Evolutionary conservation across 2,329 filamentous ascomycete species (phyloP), one percentile per base, ranked within the genome.

Genomic region (Sphaerostilbella broomeana): DNA sequence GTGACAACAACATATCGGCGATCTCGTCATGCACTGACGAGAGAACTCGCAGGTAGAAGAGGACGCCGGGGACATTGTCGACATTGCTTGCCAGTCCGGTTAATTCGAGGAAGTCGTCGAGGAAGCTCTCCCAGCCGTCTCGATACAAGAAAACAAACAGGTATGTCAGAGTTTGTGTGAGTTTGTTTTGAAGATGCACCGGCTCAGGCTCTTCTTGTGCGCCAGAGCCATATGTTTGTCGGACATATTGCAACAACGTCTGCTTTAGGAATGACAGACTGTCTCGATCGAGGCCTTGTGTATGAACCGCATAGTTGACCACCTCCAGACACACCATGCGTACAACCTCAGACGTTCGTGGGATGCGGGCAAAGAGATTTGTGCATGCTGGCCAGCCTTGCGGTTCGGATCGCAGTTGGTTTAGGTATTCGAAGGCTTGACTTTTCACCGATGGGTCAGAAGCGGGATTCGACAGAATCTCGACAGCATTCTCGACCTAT

Each of bases 1-100:
- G 79, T 33, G 83, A 79, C 38, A 97, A 75, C 48, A 97, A 73
- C 51, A 92, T 81, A 64, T 98, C 92, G 47, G 90, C 92, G 55
- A 98, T 95, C 62, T 98, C 92, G 54, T 98, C 92, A 57, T 98
- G 92, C 32, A 98, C 82, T 22, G 89, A 92, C 49, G 82, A 77
- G 32, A 97, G 73, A 47, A 95, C 79, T 36, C 90, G 84, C 40
- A 98, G 75, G 64, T 95, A 97, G 52, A 98, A 78, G 22, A 89
- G 69, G 33, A 92, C 84, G 4, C 86, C 90, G 1, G 74, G 60
- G 25, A 79, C 64, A 57, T 94, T 95, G 57, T 87, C 79, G 35
- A 70, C 67, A 49, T 76, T 77, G 47, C 77, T 73, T 17, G 75
- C 68, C 19, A 73, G 65, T 44, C 75, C 76, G 6, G 89, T 87